Evolutionary conservation across 495 filamentous ascomycete genomes (phyloP), one percentile per base, ranked within the genome.

Genomic region (Hypoxylon intermedium): DNA sequence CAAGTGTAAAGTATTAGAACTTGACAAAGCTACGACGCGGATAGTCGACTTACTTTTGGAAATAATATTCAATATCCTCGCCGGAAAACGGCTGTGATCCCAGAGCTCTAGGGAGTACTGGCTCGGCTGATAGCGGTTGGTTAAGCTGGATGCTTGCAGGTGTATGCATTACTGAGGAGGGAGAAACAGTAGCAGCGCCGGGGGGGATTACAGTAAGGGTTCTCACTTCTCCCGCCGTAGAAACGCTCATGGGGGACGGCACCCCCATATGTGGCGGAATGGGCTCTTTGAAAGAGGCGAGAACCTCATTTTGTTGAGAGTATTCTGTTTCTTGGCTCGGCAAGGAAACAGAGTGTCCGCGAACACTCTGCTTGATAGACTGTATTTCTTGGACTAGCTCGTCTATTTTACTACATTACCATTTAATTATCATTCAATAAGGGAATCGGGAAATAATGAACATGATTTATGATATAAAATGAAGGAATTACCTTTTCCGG

Each of bases 51-150:
- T 53, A 78, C 68, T 76, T 76, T 18, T 75, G 70, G 58, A 77
- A 79, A 43, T 79, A 79, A 47, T 76, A 78, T 50, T 75, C 69
- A 28, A 79, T 74, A 34, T 79, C 77, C 9, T 76, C 75, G 1
- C 77, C 75, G 5, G 77, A 76, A 46, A 79, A 77, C 20, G 76
- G 74, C 7, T 73, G 72, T n/a, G 75, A 77, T 1, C 72, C 72
- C 4, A 79, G 65, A 5, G 75, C 75, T 58, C 77, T 67, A 6
- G 75, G 69, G 6, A 68, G 65, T 15, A 52, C 56, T 2, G 65
- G 65, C 21, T 66, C 60, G 9, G 40, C 31, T 9, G 37, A 15
- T 5, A 46, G 53, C 31, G 30, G 37, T 4, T 48, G 58, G 6
- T 24, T 28, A 16, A 55, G 37, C 9, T 51, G 15, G 12, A 44